Evolutionary conservation across 1,139 yeast genomes (phyloP).

Genomic region (Schizosaccharomyces versatilis): DNA sequence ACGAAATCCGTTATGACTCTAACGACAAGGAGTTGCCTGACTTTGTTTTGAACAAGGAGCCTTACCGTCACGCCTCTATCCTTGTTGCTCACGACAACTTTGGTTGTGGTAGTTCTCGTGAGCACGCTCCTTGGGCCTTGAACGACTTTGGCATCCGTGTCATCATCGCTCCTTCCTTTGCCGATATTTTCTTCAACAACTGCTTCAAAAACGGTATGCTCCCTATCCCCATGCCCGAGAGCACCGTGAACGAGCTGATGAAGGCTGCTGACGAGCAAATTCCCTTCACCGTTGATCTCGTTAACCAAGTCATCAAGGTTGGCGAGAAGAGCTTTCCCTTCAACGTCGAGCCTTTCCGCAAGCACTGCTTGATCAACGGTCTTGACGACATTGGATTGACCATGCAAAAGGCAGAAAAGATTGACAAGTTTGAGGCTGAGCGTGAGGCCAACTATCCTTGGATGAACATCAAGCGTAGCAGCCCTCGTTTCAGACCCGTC

Average conservation of each 20-base stretch:
- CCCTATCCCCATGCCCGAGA: constrained; percentile 71
- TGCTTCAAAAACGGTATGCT: constrained; percentile 83
- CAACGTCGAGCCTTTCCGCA: constrained; percentile 76
- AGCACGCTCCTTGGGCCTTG: constrained; percentile 98
- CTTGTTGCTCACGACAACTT: constrained; percentile 87
- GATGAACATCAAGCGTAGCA: constrained; percentile 20
- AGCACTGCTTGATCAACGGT: constrained; percentile 83
- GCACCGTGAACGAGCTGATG: constrained; percentile 38
- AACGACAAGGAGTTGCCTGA: constrained; percentile 54
- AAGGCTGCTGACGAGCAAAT: constrained; percentile 63
- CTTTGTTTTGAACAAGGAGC: constrained; percentile 65
- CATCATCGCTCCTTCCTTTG: constrained; percentile 91
- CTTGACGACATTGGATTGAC: constrained; percentile 93
- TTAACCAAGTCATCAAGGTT: constrained; percentile 58
- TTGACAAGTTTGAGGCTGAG: constrained; percentile 44
- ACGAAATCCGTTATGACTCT: constrained; percentile 52
- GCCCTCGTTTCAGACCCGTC: neutral
- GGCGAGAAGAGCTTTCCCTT: constrained; percentile 62
- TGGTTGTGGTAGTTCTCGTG: constrained; percentile 98
- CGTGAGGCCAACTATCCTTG: constrained; percentile 70
- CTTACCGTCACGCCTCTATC: constrained; percentile 59
- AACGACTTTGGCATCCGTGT: constrained; percentile 91
- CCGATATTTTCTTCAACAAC: constrained; percentile 92
- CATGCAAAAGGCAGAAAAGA: constrained; percentile 63
- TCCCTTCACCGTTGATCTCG: constrained; percentile 57